phyloP scores from a whole-genome alignment of 164 flowering plant species.

The Macadamia tetraphylla region DNA sequence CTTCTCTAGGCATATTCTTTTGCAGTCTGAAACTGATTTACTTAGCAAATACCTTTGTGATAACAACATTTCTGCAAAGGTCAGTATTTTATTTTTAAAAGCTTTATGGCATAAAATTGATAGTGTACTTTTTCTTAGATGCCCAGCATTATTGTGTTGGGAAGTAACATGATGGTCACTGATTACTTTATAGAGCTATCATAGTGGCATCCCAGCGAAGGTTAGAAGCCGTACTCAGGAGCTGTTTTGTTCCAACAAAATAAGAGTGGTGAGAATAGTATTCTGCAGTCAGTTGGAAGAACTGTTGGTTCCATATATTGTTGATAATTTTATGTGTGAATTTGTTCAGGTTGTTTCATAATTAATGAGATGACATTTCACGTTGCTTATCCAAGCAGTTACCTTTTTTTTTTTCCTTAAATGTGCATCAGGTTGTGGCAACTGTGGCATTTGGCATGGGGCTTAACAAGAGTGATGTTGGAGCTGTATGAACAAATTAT shows the following conservation, averaged over 20 bases:
- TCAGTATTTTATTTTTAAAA: constrained; percentile 21
- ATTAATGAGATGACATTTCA: neutral
- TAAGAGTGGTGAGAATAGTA: constrained; percentile 64
- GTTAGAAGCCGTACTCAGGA: constrained; percentile 81
- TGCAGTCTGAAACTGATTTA: constrained; percentile 83
- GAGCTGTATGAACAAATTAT: constrained; percentile 66
- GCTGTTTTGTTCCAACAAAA: constrained; percentile 78
- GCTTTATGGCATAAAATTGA: neutral
- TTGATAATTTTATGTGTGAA: neutral
- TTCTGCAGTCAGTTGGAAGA: neutral
- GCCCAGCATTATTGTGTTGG: neutral
- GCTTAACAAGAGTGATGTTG: constrained; percentile 86
- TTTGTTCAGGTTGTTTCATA: neutral
- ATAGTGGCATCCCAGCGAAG: constrained; percentile 78
- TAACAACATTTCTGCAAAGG: constrained; percentile 80
- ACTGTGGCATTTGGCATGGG: constrained; percentile 99
- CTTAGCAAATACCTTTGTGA: constrained; percentile 76
- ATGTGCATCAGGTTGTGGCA: constrained; percentile 73
- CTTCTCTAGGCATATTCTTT: constrained; percentile 10
- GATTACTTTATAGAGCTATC: constrained; percentile 64
- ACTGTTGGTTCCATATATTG: neutral
- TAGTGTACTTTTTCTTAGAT: neutral
- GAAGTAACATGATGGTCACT: constrained; percentile 8
- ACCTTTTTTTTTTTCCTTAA: neutral
- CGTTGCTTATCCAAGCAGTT: constrained; percentile 5